These are phyloP conservation scores for Amanita muscaria DNA, from an alignment of 768 basidiomycete species.

Conservation along the genomic window DNA sequence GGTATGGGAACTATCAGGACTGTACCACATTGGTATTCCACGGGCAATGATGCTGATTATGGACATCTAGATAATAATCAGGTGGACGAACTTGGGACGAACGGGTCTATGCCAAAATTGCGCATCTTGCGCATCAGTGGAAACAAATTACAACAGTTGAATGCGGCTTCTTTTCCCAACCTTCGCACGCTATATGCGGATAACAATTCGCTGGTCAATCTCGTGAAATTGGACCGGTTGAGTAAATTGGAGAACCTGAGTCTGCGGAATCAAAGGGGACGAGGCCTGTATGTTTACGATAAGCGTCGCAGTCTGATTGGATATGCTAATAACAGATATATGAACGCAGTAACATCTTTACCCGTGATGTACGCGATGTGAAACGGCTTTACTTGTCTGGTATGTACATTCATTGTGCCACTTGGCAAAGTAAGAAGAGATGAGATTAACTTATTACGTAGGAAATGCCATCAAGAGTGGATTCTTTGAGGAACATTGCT, in stretches of 20 bases:
- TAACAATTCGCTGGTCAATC: slow-evolving; percentile 54
- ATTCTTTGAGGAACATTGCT: slow-evolving; percentile 69
- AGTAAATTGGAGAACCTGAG: slow-evolving; percentile 83
- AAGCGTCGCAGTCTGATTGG: slow-evolving; percentile 15
- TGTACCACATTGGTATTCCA: slow-evolving; percentile 3
- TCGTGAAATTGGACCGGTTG: slow-evolving; percentile 48
- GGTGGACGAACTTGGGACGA: slow-evolving; percentile 45
- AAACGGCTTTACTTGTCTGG: slow-evolving; percentile 94
- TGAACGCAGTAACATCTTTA: slow-evolving; percentile 31
- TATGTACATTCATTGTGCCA: slow-evolving; percentile 37
- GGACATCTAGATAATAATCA: slow-evolving; percentile 61
- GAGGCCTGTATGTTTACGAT: slow-evolving; percentile 54
- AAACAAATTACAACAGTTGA: slow-evolving; percentile 65
- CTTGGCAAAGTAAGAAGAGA: slow-evolving; percentile 4
- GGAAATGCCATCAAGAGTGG: slow-evolving; percentile 60
- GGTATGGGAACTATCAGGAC: slow-evolving; percentile 48
- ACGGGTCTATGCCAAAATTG: slow-evolving; percentile 53
- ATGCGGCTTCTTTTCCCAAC: slow-evolving; percentile 54
- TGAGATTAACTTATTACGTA: slow-evolving; percentile 27
- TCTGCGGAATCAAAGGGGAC: slow-evolving; percentile 78
- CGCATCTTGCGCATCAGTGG: slow-evolving; percentile 80
- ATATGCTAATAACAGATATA: slow-evolving; percentile 10
- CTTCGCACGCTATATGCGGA: slow-evolving; percentile 91
- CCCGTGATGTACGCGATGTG: slow-evolving; percentile 79
- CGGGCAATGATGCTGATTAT: slow-evolving; percentile 9